phyloP scores from a whole-genome alignment of 306 rosid species.

The Clitoria ternatea region DNA sequence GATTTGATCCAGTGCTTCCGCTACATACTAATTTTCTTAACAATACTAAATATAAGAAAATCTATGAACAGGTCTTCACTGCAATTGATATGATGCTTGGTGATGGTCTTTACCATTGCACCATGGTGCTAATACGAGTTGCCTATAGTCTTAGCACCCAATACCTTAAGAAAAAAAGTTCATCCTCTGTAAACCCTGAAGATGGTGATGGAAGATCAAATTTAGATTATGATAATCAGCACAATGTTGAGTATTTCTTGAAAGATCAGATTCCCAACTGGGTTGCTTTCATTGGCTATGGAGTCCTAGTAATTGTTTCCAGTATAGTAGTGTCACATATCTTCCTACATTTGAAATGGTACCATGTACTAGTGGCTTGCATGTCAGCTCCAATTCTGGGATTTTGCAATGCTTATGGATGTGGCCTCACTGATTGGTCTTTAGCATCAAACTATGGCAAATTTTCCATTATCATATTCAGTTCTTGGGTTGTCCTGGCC shows the following conservation, averaged over 20 bases:
- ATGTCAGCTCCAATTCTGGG: constrained; percentile 58
- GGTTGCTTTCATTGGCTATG: constrained; percentile 46
- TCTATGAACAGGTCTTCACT: constrained; percentile 42
- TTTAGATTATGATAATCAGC: constrained; percentile 33
- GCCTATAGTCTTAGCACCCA: constrained; percentile 26
- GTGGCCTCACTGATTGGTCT: constrained; percentile 82
- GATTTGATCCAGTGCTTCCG: no score
- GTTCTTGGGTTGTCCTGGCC: constrained; percentile 58
- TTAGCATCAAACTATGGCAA: constrained; percentile 78
- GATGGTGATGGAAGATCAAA: neutral
- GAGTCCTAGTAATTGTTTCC: constrained; percentile 44
- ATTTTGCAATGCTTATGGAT: constrained; percentile 74
- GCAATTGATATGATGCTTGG: constrained; percentile 79
- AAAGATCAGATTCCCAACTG: constrained; percentile 60
- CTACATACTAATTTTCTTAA: no score
- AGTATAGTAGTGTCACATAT: constrained; percentile 41
- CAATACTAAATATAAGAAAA: neutral
- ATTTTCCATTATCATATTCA: constrained; percentile 61
- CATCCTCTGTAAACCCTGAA: neutral
- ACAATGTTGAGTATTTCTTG: constrained; percentile 40
- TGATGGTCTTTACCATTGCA: constrained; percentile 68
- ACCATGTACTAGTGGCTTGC: constrained; percentile 53
- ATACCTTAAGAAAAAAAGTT: neutral
- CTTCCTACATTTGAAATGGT: constrained; percentile 63
- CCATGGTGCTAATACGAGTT: constrained; percentile 44